Conservation (phyloP, 768 basidiomycete species). For the Porpolomopsis calyptriformis region DNA sequence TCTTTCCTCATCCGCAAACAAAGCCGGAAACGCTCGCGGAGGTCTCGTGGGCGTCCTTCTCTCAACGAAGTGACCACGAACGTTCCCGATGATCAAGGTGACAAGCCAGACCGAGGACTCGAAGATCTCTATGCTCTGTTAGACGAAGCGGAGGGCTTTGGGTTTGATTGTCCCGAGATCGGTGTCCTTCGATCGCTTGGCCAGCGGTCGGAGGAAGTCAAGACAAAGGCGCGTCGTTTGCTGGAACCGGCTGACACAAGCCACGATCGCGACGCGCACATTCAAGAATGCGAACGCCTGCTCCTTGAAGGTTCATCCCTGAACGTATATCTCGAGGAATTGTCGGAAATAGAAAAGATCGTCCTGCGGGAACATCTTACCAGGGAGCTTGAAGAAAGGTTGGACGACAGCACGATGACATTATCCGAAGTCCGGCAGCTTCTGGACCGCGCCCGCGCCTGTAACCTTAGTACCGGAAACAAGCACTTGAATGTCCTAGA, state of each 20-base stretch:
- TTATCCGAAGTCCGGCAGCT: conserved; percentile 71
- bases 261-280: conserved; percentile 41
- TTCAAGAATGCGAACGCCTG: conserved; percentile 62
- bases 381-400: conserved; percentile 60
- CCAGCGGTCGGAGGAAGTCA: conserved; percentile 55
- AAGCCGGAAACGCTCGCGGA: conserved; percentile 63
- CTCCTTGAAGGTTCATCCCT: conserved; percentile 62
- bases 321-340: conserved; percentile 76
- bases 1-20: conserved; percentile 71
- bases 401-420: conserved; percentile 49
- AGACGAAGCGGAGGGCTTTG: conserved; percentile 61
- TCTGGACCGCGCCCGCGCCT: conserved; percentile 57
- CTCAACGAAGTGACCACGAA: conserved; percentile 24
- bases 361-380: conserved; percentile 71
- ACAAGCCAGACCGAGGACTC: conserved; percentile 61
- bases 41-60: conserved; percentile 46
- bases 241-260: conserved; percentile 32
- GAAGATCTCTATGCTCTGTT: conserved; percentile 63
- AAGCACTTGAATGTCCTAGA: conserved; percentile 54
- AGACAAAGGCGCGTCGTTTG: conserved; percentile 41
- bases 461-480: conserved; percentile 56
- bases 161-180: conserved; percentile 80
- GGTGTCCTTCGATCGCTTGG: conserved; percentile 41
- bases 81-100: conserved; percentile 45
- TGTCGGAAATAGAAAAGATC: conserved; percentile 67